Evolutionary conservation across 306 rosid species (phyloP).

Genomic region (Cicer arietinum): DNA sequence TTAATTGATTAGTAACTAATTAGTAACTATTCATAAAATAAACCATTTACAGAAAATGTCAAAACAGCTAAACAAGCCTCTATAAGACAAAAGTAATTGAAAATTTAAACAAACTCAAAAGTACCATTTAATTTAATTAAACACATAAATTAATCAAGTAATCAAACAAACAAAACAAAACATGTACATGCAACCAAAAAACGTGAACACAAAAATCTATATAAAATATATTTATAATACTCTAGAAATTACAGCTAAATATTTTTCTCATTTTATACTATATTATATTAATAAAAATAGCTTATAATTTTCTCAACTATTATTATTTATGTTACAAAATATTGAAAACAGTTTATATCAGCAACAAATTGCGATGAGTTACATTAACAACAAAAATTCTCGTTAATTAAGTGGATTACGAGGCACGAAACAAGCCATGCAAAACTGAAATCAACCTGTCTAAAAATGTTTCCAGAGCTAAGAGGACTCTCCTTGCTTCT

Average conservation of each 20-base stretch:
- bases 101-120: slow-evolving; percentile 24
- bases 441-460: slow-evolving; percentile 60
- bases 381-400: neutral
- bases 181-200: slow-evolving; percentile 24
- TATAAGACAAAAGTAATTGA: neutral
- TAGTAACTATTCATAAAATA: slow-evolving; percentile 11
- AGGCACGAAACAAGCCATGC: slow-evolving; percentile 39
- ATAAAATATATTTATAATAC: neutral
- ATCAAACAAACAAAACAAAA: neutral
- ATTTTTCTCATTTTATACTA: neutral
- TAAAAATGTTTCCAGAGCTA: slow-evolving; percentile 84
- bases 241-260: neutral
- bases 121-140: slow-evolving; percentile 5
- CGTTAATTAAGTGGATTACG: slow-evolving; percentile 11
- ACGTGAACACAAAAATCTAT: neutral
- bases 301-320: neutral
- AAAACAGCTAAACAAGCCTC: slow-evolving; percentile 22
- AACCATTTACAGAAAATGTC: neutral
- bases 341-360: neutral
- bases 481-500: slow-evolving; percentile 83
- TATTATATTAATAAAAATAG: neutral
- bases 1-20: slow-evolving; percentile 25
- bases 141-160: slow-evolving; percentile 23
- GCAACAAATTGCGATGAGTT: neutral
- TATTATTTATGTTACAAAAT: neutral